Base-by-base conservation (phyloP, 1,284 basidiomycete species). In the Ceratobasidium sp. region DNA sequence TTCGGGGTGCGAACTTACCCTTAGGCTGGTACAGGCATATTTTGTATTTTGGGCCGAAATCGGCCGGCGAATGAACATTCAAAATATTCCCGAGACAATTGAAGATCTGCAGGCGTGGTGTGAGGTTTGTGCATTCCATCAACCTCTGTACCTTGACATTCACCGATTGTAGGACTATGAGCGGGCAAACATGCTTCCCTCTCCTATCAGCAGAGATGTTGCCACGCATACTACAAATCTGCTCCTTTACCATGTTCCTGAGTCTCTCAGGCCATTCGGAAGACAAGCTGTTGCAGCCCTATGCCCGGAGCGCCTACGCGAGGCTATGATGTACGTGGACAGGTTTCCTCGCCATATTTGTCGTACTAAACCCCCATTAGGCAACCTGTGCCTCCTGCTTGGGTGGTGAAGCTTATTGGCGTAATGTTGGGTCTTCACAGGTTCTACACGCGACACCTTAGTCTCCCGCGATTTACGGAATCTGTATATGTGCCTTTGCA, bases 11-110 rank as follows among this genome's bases (percentile, higher is more conserved):
- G 5, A 50, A 16, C 60, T 64, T n/a, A 30, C 33, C 20, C 14
- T 35, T 16, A 50, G 30, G 30, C 18, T 2, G 30, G 6, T 38
- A 7, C 41, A 74, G 71, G 71, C 59, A 1, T 74, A 50, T 46
- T 74, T 74, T 27, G 59, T 74, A 1, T 74, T 35, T 54, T 74
- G 71, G 71, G 20, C 71, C 4, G 71, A 74, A 64, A 64, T 74
- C 23, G 71, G 71, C 12, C 71, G 71, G 3, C 71, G 71, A 33
- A 64, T 74, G 71, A 54, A 54, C 1, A 74, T 74, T 30, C 3
- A 74, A 12, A 74, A 74, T 33, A 74, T 74, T 12, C 71, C 71
- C 2, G 71, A 54, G 41, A 74, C 71, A 2, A 30, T 74, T 18
- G 44, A 74, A 35, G 71, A 62, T 23, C 16, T 74, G 23, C 41